Conservation (phyloP, 2,329 filamentous ascomycete genomes). For the Sporothrix pallida region DNA sequence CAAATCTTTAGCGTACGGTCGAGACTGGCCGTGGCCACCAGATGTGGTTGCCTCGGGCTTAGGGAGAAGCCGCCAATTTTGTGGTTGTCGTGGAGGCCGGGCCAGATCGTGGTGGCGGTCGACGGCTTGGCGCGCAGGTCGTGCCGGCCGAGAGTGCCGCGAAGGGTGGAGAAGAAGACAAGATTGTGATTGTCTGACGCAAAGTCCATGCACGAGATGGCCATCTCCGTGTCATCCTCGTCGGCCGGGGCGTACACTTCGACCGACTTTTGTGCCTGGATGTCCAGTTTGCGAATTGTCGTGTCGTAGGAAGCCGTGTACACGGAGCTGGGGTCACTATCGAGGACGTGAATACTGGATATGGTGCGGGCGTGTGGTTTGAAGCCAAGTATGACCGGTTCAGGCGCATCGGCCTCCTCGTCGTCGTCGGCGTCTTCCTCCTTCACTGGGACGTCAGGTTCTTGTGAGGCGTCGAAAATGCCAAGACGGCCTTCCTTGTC, state of each 20-base stretch:
- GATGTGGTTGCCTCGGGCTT: slow-evolving; percentile 78
- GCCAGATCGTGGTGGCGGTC: slow-evolving; percentile 67
- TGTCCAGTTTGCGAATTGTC: slow-evolving; percentile 83
- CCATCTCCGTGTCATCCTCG: slow-evolving; percentile 64
- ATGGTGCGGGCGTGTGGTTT: slow-evolving; percentile 92
- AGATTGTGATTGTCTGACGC: slow-evolving; percentile 70
- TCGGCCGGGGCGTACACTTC: slow-evolving; percentile 81
- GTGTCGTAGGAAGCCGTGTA: slow-evolving; percentile 93
- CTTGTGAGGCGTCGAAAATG: slow-evolving; percentile 86
- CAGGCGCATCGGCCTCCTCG: slow-evolving; percentile 70
- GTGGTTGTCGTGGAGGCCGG: slow-evolving; percentile 72
- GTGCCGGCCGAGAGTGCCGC: slow-evolving; percentile 79
- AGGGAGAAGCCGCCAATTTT: slow-evolving; percentile 95
- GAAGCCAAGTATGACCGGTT: slow-evolving; percentile 84
- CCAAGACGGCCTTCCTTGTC: slow-evolving; percentile 93
- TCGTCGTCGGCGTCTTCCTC: slow-evolving; percentile 64
- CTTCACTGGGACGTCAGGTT: slow-evolving; percentile 50
- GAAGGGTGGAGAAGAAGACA: slow-evolving; percentile 85
- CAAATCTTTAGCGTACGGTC: slow-evolving; percentile 90
- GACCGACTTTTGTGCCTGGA: slow-evolving; percentile 77
- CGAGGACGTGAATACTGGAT: slow-evolving; percentile 78
- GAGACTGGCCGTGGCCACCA: slow-evolving; percentile 86
- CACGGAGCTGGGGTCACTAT: slow-evolving; percentile 73
- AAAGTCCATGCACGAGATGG: slow-evolving; percentile 85
- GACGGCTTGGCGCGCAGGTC: slow-evolving; percentile 69